phyloP scores from a whole-genome alignment of 345 rosid species.

The Lepidium sativum region DNA sequence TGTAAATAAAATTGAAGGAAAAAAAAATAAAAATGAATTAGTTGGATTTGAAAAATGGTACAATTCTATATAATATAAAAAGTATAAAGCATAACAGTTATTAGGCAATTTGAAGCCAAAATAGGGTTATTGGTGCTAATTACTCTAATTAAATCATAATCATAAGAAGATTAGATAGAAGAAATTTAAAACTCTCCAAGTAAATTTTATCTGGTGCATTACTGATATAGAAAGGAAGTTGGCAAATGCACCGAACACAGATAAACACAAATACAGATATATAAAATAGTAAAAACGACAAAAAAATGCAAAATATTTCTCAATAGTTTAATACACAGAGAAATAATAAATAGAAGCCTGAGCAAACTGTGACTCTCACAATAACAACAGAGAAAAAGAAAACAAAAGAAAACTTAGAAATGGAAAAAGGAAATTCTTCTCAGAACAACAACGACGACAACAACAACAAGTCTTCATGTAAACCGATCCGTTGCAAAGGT shows the following conservation, averaged over 20 bases:
- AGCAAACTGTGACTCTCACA: neutral
- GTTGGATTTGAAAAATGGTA: no score
- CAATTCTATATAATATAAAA: no score
- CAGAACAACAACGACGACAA: neutral
- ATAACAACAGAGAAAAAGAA: neutral
- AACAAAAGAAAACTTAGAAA: neutral
- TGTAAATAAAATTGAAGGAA: conserved; percentile 27
- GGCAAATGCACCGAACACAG: neutral
- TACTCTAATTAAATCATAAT: no score
- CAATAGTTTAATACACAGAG: neutral
- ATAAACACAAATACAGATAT: neutral
- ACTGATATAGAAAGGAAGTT: neutral
- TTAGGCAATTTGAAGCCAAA: no score
- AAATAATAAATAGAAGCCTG: neutral
- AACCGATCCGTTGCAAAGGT: conserved; percentile 69
- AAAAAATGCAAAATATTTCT: neutral
- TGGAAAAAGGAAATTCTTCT: conserved; percentile 27
- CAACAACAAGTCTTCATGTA: conserved; percentile 21
- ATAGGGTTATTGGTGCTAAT: no score
- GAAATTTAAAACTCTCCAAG: neutral
- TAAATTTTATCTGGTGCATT: neutral
- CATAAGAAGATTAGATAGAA: neutral
- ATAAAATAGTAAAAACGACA: neutral
- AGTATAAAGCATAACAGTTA: no score
- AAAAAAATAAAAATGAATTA: no score